Base-by-base conservation (phyloP, 331 rosid species). In the Pyrus hybrid region DNA sequence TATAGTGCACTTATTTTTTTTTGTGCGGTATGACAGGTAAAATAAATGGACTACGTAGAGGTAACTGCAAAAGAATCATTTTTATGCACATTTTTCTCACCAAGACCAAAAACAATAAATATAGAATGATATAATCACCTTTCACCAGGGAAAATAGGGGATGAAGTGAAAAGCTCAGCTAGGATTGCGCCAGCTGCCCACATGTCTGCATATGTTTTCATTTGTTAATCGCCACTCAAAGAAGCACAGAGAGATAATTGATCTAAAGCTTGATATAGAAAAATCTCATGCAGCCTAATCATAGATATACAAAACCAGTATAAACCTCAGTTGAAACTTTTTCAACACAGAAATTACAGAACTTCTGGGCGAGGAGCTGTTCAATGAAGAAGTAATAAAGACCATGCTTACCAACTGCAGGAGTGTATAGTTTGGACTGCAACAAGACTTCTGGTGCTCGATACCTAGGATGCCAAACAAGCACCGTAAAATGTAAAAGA, bases 131-230 rank as follows among this genome's bases (percentile, higher is more conserved):
- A 57, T 69, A 67, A 43, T 81, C 83, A 91, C 97, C 97, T 91
- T 88, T 88, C 94, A 75, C 97, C 97, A 33, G 97, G 97, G 82
- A 89, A 89, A 77, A 91, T 54, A 20, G 97, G 97, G 81, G 88
- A 85, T 81, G 86, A 73, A 80, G 90, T 89, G 84, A 85, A 91
- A 82, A 91, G 97, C 86, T 91, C 97, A 70, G 95, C 93, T 58
- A 91, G 80, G 82, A 91, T 86, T 82, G 94, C 91, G 4, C 97
- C 97, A 77, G 86, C 91, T 10, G 97, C 97, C 97, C 97, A 91
- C 97, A 91, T 91, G 80, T 91, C 97, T 91, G 93, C 76, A 76
- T 68, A 71, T 57, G 73, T 47, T 60, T 74, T 28, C 32, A 53
- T 73, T 73, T 65, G 28, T 87, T 75, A 86, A 47, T 81, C 74